Evolutionary conservation across 148 eudicot genomes (phyloP).

Genomic region (Bassia scoparia): DNA sequence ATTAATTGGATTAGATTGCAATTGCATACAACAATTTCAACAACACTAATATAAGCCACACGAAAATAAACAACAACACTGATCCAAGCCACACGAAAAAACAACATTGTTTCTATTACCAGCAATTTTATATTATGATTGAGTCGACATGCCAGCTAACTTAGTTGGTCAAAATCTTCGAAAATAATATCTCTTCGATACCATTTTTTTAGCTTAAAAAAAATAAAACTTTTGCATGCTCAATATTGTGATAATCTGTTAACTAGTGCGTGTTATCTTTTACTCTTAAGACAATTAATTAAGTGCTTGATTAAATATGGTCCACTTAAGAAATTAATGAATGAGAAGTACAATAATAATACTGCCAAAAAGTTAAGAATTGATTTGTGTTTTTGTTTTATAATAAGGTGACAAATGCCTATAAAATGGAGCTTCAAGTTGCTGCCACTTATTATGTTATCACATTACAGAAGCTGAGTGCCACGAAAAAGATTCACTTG

Average conservation of each 20-base stretch:
- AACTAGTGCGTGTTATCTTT: not conserved
- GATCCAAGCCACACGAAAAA: no score
- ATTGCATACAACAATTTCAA: not conserved
- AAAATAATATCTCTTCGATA: no score
- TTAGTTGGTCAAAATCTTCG: no score
- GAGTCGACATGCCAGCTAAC: no score
- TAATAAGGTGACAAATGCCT: slow-evolving; percentile 2
- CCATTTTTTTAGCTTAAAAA: no score
- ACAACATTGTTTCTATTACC: no score
- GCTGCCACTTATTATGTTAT: not conserved
- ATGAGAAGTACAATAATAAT: not conserved
- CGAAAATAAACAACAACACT: no score
- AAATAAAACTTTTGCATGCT: not conserved
- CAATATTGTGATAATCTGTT: not conserved
- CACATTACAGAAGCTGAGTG: not conserved
- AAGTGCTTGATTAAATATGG: not conserved
- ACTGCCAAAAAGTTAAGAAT: not conserved
- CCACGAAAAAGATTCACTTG: not conserved
- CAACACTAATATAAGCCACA: no score
- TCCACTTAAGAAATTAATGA: slow-evolving; percentile 1
- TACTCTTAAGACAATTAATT: not conserved
- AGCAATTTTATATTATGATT: no score
- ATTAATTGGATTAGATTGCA: slow-evolving; percentile 1
- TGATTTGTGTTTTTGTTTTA: slow-evolving; percentile 1
- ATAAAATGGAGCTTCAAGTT: not conserved